phyloP scores from a whole-genome alignment of 805 yeast genomes.

The Candida vartiovaarae region DNA sequence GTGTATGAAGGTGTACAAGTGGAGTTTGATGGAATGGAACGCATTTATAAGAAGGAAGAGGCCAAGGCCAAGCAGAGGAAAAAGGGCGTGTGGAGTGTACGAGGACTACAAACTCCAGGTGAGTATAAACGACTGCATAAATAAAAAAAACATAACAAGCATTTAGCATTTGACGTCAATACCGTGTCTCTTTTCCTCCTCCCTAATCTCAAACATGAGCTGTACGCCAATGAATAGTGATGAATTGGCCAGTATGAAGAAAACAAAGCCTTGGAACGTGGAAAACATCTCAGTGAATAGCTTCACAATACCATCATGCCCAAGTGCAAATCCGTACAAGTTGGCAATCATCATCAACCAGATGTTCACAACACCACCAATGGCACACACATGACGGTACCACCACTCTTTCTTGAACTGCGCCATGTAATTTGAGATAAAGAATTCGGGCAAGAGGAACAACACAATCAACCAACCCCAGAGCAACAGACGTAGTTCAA shows the following conservation, averaged over 20 bases:
- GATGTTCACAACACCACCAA: conserved; percentile 83
- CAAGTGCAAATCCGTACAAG: conserved; percentile 89
- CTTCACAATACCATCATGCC: conserved; percentile 71
- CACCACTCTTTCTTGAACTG: conserved; percentile 44
- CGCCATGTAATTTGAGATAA: conserved; percentile 41
- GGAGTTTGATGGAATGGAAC: conserved; percentile 78
- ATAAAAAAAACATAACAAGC: neutral
- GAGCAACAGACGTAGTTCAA: conserved; percentile 71
- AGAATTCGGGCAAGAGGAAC: conserved; percentile 80
- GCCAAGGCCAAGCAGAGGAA: conserved; percentile 45
- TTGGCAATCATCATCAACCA: conserved; percentile 99
- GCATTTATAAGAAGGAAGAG: conserved; percentile 53
- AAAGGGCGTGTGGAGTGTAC: conserved; percentile 61
- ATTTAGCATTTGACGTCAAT: conserved; percentile 66
- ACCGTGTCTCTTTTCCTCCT: conserved; percentile 77
- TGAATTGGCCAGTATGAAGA: conserved; percentile 52
- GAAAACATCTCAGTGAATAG: conserved; percentile 65
- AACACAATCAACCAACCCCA: conserved; percentile 97
- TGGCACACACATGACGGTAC: conserved; percentile 77
- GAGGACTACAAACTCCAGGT: conserved; percentile 62
- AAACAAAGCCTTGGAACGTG: conserved; percentile 59
- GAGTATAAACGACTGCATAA: conserved; percentile 52
- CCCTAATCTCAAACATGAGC: conserved; percentile 91
- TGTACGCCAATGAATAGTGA: conserved; percentile 81
- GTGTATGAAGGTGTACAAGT: conserved; percentile 82